phyloP scores from a whole-genome alignment of 2,329 filamentous ascomycete genomes.

The Macrophomina pseudophaseolina region DNA sequence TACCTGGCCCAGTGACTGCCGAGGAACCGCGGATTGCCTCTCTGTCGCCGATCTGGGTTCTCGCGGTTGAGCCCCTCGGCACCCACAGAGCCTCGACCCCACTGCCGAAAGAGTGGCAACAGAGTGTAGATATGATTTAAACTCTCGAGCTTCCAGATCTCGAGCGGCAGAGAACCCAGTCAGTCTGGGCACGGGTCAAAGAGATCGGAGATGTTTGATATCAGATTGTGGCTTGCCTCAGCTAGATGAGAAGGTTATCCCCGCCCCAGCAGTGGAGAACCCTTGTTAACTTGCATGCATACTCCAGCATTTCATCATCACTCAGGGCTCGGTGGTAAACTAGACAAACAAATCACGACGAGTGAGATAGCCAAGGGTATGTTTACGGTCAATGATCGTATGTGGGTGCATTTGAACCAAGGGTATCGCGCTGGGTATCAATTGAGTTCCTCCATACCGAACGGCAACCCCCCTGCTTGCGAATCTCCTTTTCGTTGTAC shows the following conservation, averaged over 20 bases:
- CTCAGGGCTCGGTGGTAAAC: not conserved
- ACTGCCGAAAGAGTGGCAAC: too few relatives aligned
- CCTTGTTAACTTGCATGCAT: not conserved
- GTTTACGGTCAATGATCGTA: not conserved
- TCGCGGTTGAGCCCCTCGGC: not conserved
- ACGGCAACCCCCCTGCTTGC: not conserved
- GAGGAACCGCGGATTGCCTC: not conserved
- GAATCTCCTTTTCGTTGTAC: not conserved
- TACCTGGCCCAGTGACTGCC: not conserved
- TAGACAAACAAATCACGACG: not conserved
- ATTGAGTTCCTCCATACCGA: not conserved
- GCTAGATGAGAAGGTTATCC: slow-evolving; percentile 1
- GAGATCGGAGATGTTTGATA: not conserved
- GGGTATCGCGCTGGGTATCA: not conserved
- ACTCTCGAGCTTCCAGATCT: slow-evolving; percentile 6
- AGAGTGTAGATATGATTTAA: not conserved
- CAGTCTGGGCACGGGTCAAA: not conserved
- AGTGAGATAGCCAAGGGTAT: not conserved
- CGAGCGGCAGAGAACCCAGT: not conserved
- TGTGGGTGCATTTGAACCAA: not conserved
- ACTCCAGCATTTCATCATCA: not conserved
- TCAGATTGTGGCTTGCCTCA: not conserved
- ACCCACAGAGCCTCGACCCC: too few relatives aligned
- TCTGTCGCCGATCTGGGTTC: not conserved
- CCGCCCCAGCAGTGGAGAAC: not conserved